These are phyloP conservation scores for Metschnikowia baotianmanensis DNA, from an alignment of 805 yeast species.

Conservation along the genomic window DNA sequence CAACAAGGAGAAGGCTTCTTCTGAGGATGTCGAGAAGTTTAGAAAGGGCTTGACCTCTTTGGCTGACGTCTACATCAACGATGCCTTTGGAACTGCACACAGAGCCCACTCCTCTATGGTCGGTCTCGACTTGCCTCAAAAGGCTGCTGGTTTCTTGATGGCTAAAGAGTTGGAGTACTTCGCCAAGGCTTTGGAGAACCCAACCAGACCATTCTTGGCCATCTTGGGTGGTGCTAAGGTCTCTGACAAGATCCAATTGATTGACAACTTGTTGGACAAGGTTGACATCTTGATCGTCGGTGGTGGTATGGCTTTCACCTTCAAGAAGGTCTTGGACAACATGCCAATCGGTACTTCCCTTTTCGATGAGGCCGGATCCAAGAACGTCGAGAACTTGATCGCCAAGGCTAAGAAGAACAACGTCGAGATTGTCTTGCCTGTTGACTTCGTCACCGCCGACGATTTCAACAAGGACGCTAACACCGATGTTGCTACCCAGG, in stretches of 20 bases:
- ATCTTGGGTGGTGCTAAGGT: constrained; percentile 99
- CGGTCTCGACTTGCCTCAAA: constrained; percentile 91
- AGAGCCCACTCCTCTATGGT: constrained; percentile 99
- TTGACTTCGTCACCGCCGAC: constrained; percentile 95
- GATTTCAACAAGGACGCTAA: constrained; percentile 89
- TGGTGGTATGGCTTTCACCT: constrained; percentile 99
- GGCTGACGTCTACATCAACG: constrained; percentile 97
- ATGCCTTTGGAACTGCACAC: constrained; percentile 95
- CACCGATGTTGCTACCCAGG: constrained; percentile 79
- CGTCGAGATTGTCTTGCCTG: constrained; percentile 92
- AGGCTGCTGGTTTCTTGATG: constrained; percentile 99
- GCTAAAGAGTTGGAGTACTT: constrained; percentile 96
- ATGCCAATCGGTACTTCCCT: constrained; percentile 90
- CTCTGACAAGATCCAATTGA: constrained; percentile 96
- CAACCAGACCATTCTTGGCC: constrained; percentile 97
- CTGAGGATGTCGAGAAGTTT: constrained; percentile 80
- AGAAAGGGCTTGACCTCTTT: constrained; percentile 85
- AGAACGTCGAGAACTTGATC: constrained; percentile 86
- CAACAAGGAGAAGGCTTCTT: constrained; percentile 88
- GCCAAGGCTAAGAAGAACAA: constrained; percentile 96
- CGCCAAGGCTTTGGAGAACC: constrained; percentile 98
- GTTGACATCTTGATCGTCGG: constrained; percentile 93
- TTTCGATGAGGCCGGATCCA: constrained; percentile 92
- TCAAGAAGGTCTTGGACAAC: constrained; percentile 87
- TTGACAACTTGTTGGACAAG: constrained; percentile 95